Evolutionary conservation across 2,329 filamentous ascomycete genomes (phyloP).

Genomic region (Chalara sp.): DNA sequence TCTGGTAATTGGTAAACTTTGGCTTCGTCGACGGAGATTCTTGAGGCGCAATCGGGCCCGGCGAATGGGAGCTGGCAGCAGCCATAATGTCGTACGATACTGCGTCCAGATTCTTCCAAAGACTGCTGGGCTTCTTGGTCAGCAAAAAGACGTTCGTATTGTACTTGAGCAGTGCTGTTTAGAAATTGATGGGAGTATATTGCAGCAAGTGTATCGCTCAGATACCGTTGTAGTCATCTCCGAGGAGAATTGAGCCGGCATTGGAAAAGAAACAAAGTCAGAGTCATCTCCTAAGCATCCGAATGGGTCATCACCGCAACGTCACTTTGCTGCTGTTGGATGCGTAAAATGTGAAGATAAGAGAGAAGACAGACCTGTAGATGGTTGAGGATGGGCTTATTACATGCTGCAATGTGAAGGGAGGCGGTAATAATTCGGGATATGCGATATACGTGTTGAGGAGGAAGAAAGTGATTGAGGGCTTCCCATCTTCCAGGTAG

Average conservation of each 20-base stretch:
- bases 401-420: too few species aligned
- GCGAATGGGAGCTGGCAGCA: too few species aligned
- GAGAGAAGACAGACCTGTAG: neutral
- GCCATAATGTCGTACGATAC: too few species aligned
- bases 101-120: too few species aligned
- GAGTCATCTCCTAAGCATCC: conserved; percentile 45
- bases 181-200: conserved; percentile 4
- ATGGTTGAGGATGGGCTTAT: neutral
- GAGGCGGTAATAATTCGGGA: too few species aligned
- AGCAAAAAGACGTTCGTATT: too few species aligned
- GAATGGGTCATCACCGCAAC: conserved; percentile 55
- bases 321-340: neutral
- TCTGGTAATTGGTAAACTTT: conserved; percentile 25
- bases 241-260: conserved; percentile 58
- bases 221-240: conserved; percentile 94
- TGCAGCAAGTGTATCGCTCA: conserved; percentile 49
- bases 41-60: too few species aligned
- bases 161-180: neutral
- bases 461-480: too few species aligned
- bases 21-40: conserved; percentile 1
- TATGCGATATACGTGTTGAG: too few species aligned
- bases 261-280: conserved; percentile 47
- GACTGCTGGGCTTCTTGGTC: too few species aligned
- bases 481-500: too few species aligned
- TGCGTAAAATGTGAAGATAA: neutral